Conservation (phyloP, 192 early-diverging fungal genomes). For the Umbelopsis sp. region DNA sequence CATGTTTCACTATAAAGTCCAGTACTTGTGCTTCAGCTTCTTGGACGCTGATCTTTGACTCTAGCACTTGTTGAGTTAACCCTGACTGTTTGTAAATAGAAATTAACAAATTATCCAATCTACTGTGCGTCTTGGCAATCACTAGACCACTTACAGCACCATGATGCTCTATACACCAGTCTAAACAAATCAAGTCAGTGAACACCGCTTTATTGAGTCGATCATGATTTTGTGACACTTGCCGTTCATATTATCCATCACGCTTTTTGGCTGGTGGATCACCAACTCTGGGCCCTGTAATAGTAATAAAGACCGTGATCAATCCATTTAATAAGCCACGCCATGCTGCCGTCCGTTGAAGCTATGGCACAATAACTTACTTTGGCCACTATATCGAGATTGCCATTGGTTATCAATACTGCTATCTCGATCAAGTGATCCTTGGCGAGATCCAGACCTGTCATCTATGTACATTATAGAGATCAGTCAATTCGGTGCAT, state of each 20-base stretch:
- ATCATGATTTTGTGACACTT: not conserved
- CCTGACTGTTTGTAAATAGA: constrained; percentile 58
- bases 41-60: constrained; percentile 61
- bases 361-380: constrained; percentile 31
- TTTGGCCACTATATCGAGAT: constrained; percentile 82
- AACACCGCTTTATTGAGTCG: not conserved
- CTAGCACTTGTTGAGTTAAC: constrained; percentile 73
- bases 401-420: constrained; percentile 82
- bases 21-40: constrained; percentile 77
- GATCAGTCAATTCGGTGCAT: not conserved
- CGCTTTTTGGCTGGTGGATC: constrained; percentile 68
- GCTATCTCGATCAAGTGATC: constrained; percentile 93
- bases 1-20: constrained; percentile 71
- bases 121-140: not conserved
- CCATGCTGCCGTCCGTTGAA: no score
- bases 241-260: constrained; percentile 85
- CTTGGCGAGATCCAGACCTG: constrained; percentile 66
- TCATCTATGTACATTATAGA: constrained; percentile 59
- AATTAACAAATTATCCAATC: not conserved
- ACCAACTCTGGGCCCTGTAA: constrained; percentile 66
- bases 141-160: constrained; percentile 56
- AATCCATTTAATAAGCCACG: no score
- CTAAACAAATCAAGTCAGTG: constrained; percentile 25
- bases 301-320: constrained; percentile 1
- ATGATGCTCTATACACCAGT: constrained; percentile 90